phyloP scores from a whole-genome alignment of 768 basidiomycete genomes.

The Roridomyces roridus region DNA sequence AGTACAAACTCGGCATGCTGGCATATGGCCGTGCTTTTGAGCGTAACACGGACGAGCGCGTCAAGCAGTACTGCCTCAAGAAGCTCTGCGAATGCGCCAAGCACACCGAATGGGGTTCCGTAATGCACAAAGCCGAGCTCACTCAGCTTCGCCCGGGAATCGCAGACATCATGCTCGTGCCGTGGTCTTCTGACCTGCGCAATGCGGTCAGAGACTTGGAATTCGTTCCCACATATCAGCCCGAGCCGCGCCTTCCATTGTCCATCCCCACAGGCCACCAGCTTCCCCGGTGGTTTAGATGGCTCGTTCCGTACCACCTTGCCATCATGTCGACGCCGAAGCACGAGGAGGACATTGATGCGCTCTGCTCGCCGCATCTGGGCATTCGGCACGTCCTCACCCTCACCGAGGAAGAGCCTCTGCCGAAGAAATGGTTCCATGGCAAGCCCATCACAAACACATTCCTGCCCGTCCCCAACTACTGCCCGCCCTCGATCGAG shows the following conservation, averaged over 20 bases:
- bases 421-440: slow-evolving; percentile 53
- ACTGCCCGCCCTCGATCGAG: slow-evolving; percentile 59
- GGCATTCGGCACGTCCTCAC: slow-evolving; percentile 65
- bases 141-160: slow-evolving; percentile 44
- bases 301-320: slow-evolving; percentile 63
- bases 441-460: slow-evolving; percentile 54
- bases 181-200: slow-evolving; percentile 49
- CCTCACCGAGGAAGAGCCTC: slow-evolving; percentile 62
- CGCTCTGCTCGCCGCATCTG: slow-evolving; percentile 50
- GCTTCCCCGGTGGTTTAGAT: slow-evolving; percentile 65
- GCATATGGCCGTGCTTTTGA: slow-evolving; percentile 56
- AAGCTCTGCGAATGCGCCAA: slow-evolving; percentile 50
- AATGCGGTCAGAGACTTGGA: slow-evolving; percentile 37
- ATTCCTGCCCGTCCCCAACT: slow-evolving; percentile 62
- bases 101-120: slow-evolving; percentile 58
- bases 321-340: slow-evolving; percentile 69
- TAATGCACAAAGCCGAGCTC: slow-evolving; percentile 49
- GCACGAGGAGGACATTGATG: slow-evolving; percentile 52
- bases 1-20: slow-evolving; percentile 60
- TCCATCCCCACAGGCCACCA: slow-evolving; percentile 43
- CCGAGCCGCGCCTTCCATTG: slow-evolving; percentile 48
- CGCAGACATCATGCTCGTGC: slow-evolving; percentile 36
- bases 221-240: slow-evolving; percentile 42
- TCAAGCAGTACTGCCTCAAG: slow-evolving; percentile 49
- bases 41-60: slow-evolving; percentile 41